Evolutionary conservation across 805 yeast species (phyloP).

Genomic region (Nakazawaea holstii): DNA sequence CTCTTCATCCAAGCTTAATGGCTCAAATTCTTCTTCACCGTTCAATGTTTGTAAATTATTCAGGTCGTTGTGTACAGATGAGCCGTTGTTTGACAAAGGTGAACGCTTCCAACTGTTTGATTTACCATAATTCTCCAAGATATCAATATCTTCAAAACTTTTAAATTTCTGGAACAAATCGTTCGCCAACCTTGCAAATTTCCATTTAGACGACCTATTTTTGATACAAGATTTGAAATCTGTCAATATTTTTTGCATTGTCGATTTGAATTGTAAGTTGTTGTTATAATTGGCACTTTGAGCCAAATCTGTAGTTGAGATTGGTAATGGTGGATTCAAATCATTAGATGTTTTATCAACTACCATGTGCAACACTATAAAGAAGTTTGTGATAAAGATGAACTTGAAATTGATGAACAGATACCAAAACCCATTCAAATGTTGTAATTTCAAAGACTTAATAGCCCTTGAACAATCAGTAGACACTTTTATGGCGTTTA

Average conservation of each 20-base stretch:
- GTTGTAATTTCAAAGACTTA: constrained; percentile 2
- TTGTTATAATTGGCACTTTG: constrained; percentile 2
- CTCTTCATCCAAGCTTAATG: constrained; percentile 3
- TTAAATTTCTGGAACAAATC: constrained; percentile 6
- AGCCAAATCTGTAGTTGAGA: neutral
- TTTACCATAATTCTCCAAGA: constrained; percentile 3
- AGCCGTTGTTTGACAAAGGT: neutral
- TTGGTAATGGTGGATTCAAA: constrained; percentile 2
- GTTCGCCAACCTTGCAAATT: constrained; percentile 6
- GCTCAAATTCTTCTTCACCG: neutral
- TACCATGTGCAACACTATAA: constrained; percentile 7
- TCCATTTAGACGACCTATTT: constrained; percentile 11
- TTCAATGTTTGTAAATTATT: too few relatives aligned
- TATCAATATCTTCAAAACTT: constrained; percentile 1
- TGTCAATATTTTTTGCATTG: constrained; percentile 8
- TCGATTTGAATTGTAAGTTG: constrained; percentile 8
- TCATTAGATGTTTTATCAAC: constrained; percentile 3
- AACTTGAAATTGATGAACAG: constrained; percentile 11
- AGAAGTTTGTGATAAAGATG: constrained; percentile 10
- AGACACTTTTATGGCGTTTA: constrained; percentile 5
- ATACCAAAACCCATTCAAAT: constrained; percentile 12
- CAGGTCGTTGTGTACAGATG: too few relatives aligned
- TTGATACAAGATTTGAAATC: constrained; percentile 7
- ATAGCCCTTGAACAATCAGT: constrained; percentile 5
- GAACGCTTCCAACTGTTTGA: neutral